These are phyloP conservation scores for Pleurotus tuber-regium DNA, from an alignment of 768 basidiomycete species.

Conservation along the genomic window DNA sequence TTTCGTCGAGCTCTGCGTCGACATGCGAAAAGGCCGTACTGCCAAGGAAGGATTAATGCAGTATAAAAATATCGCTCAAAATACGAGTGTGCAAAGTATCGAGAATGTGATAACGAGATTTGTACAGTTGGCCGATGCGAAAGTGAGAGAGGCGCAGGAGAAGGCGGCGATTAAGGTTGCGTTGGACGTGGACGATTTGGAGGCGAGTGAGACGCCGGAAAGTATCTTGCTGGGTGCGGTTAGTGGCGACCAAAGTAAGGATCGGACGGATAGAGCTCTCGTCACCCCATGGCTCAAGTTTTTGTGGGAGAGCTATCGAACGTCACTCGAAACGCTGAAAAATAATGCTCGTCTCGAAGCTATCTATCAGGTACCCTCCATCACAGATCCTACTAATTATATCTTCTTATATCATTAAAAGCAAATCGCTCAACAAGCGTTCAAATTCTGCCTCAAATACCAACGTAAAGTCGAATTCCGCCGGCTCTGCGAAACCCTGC, in stretches of 20 bases:
- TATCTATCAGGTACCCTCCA: constrained; percentile 93
- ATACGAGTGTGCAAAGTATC: constrained; percentile 86
- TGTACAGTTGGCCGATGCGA: constrained; percentile 74
- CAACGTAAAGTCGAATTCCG: constrained; percentile 96
- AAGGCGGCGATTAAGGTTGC: constrained; percentile 76
- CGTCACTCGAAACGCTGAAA: constrained; percentile 91
- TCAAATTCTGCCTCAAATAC: constrained; percentile 94
- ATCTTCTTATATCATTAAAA: constrained; percentile 23
- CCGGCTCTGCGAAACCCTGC: constrained; percentile 92
- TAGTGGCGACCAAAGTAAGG: constrained; percentile 86
- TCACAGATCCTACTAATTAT: constrained; percentile 2
- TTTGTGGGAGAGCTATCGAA: constrained; percentile 98
- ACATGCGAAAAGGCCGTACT: constrained; percentile 88
- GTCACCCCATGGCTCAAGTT: constrained; percentile 98
- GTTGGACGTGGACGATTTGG: constrained; percentile 90
- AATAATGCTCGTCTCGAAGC: constrained; percentile 90
- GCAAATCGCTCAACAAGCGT: constrained; percentile 96
- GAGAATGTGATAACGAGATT: constrained; percentile 89
- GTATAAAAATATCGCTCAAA: constrained; percentile 98
- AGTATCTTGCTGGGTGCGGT: constrained; percentile 90
- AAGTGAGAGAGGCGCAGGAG: constrained; percentile 83
- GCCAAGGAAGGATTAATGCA: constrained; percentile 96
- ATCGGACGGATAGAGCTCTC: constrained; percentile 90
- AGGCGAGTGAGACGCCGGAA: constrained; percentile 93
- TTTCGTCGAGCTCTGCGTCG: constrained; percentile 95